A percentile compares a stretch with the other conserved stretches of the same genome.
These are phyloP conservation scores for Pulveroboletus sp. DNA, from an alignment of 768 basidiomycete species.

Conservation along the genomic window DNA sequence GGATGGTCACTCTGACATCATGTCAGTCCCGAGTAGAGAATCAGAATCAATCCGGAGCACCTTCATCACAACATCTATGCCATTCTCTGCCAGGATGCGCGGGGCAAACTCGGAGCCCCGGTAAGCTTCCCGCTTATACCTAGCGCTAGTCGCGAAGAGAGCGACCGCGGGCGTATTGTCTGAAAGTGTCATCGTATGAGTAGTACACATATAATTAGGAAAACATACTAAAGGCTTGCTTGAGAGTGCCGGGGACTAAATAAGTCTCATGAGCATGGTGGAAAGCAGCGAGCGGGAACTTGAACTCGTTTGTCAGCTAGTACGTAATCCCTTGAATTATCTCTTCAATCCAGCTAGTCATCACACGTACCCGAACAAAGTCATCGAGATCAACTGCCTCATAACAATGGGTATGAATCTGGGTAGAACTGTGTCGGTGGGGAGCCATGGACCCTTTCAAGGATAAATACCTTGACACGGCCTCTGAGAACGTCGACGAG, in stretches of 20 bases:
- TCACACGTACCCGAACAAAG: conserved; percentile 55
- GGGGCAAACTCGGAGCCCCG: conserved; percentile 65
- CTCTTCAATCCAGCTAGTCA: not conserved
- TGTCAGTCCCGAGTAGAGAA: conserved; percentile 3
- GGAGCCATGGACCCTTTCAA: not conserved
- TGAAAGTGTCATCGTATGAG: conserved; percentile 14
- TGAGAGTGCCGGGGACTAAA: conserved; percentile 80
- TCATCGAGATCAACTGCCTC: conserved; percentile 66
- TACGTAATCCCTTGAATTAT: conserved; percentile 2
- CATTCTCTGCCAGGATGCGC: conserved; percentile 54
- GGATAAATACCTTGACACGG: conserved; percentile 60
- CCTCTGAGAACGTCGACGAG: conserved; percentile 84
- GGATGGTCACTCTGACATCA: conserved; percentile 48
- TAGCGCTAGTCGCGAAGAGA: conserved; percentile 75
- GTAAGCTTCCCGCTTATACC: conserved; percentile 63
- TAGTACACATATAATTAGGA: not conserved
- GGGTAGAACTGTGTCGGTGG: not conserved
- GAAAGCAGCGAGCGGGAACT: conserved; percentile 78
- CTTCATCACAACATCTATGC: conserved; percentile 62
- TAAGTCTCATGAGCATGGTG: conserved; percentile 91
- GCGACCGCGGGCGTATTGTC: conserved; percentile 69
- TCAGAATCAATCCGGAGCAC: conserved; percentile 32
- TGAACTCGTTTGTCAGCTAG: conserved; percentile 89
- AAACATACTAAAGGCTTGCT: conserved; percentile 53
- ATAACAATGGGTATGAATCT: conserved; percentile 43